Percentiles rank a stretch among this genome's conserved stretches.
These are phyloP conservation scores for Rhodotorula babjevae DNA, from an alignment of 768 basidiomycete species.

Conservation along the genomic window DNA sequence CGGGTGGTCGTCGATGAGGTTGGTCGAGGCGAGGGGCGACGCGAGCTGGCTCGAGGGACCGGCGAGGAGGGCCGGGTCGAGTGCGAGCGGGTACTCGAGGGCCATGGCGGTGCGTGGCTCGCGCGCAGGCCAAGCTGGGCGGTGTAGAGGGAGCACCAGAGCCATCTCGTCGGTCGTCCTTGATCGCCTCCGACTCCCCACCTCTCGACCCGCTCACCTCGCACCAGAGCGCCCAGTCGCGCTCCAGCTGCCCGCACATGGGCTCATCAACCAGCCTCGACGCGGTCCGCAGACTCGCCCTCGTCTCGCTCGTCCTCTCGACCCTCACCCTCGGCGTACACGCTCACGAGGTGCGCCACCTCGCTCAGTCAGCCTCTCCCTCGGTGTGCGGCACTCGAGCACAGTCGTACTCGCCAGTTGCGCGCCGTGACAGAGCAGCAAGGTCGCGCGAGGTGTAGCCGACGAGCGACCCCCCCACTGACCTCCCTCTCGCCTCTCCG, in stretches of 20 bases:
- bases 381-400: too few relatives aligned
- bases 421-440: neutral
- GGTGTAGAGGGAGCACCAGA: neutral
- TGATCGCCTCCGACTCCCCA: too few relatives aligned
- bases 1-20: neutral
- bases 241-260: neutral
- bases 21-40: neutral
- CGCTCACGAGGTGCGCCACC: constrained; percentile 17
- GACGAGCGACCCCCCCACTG: too few relatives aligned
- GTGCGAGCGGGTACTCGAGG: neutral
- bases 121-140: too few relatives aligned
- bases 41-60: neutral
- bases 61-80: neutral
- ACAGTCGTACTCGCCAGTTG: neutral
- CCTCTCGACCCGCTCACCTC: too few relatives aligned
- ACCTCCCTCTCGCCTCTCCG: neutral
- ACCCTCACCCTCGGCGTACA: neutral
- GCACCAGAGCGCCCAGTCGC: too few relatives aligned
- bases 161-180: too few relatives aligned
- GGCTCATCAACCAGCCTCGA: neutral
- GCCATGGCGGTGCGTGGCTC: neutral
- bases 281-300: neutral
- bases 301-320: neutral
- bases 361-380: too few relatives aligned
- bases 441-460: too few relatives aligned